Conservation (phyloP, 2,329 filamentous ascomycete species). For the Hypoxylon sp. region DNA sequence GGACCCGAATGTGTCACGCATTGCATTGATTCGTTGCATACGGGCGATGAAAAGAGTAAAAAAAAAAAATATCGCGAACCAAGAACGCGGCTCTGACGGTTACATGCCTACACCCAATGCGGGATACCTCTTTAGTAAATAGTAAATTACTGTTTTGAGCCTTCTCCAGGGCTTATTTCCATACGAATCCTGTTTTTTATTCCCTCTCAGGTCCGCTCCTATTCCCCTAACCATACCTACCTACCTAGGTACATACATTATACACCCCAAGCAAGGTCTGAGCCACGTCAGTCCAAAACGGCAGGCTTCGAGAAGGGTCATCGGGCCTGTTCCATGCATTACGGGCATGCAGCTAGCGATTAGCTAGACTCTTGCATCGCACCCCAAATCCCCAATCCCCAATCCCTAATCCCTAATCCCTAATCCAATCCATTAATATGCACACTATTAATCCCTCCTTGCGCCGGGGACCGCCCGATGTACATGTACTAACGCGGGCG, state of each 20-base stretch:
- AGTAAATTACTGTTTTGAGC: not conserved
- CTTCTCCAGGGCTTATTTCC: not conserved
- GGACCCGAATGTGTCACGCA: conserved; percentile 8
- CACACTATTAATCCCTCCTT: not conserved
- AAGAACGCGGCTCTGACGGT: not conserved
- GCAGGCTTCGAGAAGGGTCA: conserved; percentile 48
- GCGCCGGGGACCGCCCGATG: conserved; percentile 8
- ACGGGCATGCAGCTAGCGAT: conserved; percentile 11
- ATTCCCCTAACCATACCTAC: not conserved
- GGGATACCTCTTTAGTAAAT: not conserved
- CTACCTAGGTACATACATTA: not conserved
- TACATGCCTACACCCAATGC: not conserved
- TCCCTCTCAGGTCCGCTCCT: not conserved
- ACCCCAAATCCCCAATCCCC: not conserved
- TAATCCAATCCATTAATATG: not conserved
- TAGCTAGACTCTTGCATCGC: conserved; percentile 7
- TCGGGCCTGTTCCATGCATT: conserved; percentile 41
- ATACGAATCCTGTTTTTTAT: conserved; percentile 10
- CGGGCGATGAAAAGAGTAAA: not conserved
- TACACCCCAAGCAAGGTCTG: not conserved
- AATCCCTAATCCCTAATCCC: not conserved
- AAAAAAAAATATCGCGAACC: not conserved
- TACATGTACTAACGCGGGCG: not conserved
- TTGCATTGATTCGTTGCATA: conserved; percentile 7
- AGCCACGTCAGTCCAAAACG: conserved; percentile 37